These are phyloP conservation scores for Zasmidium citrigriseum DNA, from an alignment of 2,329 filamentous ascomycete species.

Conservation along the genomic window DNA sequence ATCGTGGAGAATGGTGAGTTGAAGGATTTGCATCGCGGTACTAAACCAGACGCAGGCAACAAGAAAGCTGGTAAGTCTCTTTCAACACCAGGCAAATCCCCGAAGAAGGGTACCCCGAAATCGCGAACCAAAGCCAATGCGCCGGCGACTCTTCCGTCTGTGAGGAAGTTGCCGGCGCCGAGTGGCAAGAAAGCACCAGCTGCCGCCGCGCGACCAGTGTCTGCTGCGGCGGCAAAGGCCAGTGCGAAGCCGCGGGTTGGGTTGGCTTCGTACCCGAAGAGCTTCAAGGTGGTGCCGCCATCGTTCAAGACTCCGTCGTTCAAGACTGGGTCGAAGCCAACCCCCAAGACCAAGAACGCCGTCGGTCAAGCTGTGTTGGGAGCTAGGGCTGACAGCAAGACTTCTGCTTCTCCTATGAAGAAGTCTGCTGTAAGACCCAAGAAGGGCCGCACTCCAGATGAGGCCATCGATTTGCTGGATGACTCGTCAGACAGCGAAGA, in stretches of 20 bases:
- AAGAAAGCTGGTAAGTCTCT: slow-evolving; percentile 30
- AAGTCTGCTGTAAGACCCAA: slow-evolving; percentile 11
- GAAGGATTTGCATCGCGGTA: slow-evolving; percentile 17
- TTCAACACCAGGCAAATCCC: slow-evolving; percentile 10
- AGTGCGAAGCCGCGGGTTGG: background rate
- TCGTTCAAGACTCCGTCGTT: background rate
- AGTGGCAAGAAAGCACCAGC: background rate
- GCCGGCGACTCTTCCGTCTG: background rate
- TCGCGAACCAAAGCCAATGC: background rate
- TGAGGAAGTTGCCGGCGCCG: background rate
- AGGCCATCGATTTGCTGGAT: slow-evolving; percentile 2
- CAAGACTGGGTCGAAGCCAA: background rate
- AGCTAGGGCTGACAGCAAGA: slow-evolving; percentile 5
- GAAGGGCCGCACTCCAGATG: background rate
- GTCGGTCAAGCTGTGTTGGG: background rate
- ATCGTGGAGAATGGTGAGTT: slow-evolving; percentile 23
- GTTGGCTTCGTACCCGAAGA: no score
- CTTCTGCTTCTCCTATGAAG: slow-evolving; percentile 28
- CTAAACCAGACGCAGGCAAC: slow-evolving; percentile 32
- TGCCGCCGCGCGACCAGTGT: background rate
- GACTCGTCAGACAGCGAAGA: no score
- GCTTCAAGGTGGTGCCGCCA: background rate
- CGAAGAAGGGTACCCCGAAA: background rate
- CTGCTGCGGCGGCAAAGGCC: background rate
- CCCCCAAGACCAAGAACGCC: slow-evolving; percentile 8